Evolutionary conservation across 192 early-diverging fungal genomes (phyloP).

Genomic region (Jimgerdemannia flammicorona): DNA sequence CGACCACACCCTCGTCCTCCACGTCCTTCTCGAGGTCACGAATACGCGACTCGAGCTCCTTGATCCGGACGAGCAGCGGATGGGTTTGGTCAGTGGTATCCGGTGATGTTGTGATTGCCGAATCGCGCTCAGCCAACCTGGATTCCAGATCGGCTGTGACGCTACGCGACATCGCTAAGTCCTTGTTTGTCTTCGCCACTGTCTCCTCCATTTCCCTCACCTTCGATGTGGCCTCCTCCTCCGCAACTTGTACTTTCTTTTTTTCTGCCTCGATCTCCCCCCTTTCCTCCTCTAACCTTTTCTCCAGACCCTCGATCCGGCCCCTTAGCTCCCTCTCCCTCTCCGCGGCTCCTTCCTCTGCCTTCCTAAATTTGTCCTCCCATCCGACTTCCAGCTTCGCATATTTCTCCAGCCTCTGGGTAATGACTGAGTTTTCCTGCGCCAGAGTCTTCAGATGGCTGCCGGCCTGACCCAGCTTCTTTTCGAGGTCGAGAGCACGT

Average conservation of each 20-base stretch:
- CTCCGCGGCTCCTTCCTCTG: not conserved
- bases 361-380: not conserved
- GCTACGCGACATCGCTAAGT: not conserved
- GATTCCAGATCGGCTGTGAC: not conserved
- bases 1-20: not conserved
- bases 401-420: conserved; percentile 2
- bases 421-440: conserved; percentile 13
- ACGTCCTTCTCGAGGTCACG: not conserved
- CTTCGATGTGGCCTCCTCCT: not conserved
- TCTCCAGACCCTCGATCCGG: not conserved
- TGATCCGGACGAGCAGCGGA: too few species aligned
- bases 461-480: conserved; percentile 29
- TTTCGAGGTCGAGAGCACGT: conserved; percentile 11
- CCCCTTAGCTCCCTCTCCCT: not conserved
- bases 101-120: too few species aligned
- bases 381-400: not conserved
- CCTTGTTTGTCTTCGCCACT: not conserved
- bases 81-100: too few species aligned
- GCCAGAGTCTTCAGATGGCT: conserved; percentile 30
- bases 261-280: not conserved
- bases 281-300: not conserved
- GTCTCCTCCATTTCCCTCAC: not conserved
- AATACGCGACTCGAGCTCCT: not conserved
- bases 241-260: not conserved
- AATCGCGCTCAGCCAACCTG: not conserved